Percentiles rank a stretch among this genome's conserved stretches.
Conservation (phyloP, 306 rosid species). For the Senna tora region DNA sequence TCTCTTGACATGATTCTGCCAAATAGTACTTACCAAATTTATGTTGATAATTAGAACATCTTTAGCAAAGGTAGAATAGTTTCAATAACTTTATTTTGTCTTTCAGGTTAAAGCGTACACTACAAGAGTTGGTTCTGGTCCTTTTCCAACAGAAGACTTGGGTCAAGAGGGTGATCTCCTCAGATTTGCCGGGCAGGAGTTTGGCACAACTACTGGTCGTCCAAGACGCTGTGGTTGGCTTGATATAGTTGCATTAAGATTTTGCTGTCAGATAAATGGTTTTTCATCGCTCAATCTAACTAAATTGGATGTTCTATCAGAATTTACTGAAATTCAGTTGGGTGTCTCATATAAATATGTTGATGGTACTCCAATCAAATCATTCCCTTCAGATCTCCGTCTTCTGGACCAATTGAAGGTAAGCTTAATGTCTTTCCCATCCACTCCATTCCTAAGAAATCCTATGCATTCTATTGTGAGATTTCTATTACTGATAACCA, state of each 20-base stretch:
- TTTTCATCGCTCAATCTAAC: slow-evolving; percentile 91
- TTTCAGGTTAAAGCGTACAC: slow-evolving; percentile 93
- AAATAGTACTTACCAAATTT: background rate
- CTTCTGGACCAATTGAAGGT: slow-evolving; percentile 91
- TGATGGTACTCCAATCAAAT: slow-evolving; percentile 73
- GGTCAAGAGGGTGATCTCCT: slow-evolving; percentile 90
- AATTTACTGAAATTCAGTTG: slow-evolving; percentile 71
- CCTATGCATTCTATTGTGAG: no score
- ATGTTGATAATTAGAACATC: background rate
- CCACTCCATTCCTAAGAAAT: background rate
- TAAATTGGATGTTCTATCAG: slow-evolving; percentile 89
- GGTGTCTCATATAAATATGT: slow-evolving; percentile 66
- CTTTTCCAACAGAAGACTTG: slow-evolving; percentile 92
- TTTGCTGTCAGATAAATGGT: slow-evolving; percentile 86
- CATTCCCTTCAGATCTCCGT: slow-evolving; percentile 89
- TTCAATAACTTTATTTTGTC: slow-evolving; percentile 38
- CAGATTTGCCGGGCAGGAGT: slow-evolving; percentile 95
- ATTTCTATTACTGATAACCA: no score
- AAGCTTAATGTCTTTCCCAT: slow-evolving; percentile 29
- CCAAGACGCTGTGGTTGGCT: slow-evolving; percentile 99
- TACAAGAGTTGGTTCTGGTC: slow-evolving; percentile 97
- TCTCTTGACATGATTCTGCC: background rate
- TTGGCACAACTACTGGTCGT: slow-evolving; percentile 98
- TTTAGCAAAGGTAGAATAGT: background rate
- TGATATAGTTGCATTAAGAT: slow-evolving; percentile 79